Evolutionary conservation across 176 grass and related monocot genomes (phyloP).

Genomic region (Aegilops speltoides): DNA sequence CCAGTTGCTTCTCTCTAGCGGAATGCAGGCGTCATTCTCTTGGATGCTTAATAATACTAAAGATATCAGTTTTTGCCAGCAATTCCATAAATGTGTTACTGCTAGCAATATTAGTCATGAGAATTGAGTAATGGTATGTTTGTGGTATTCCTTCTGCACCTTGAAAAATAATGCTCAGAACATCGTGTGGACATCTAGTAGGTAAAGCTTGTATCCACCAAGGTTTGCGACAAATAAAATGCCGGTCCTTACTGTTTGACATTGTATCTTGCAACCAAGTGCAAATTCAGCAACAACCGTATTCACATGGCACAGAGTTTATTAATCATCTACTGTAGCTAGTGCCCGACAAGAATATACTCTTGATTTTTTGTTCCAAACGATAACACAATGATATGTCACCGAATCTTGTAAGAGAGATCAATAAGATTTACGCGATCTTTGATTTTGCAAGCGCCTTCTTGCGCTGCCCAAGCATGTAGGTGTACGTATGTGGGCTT

Average conservation of each 20-base stretch:
- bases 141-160: background rate
- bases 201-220: background rate
- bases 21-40: background rate
- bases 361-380: background rate
- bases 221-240: background rate
- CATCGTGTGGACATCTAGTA: background rate
- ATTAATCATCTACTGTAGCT: background rate
- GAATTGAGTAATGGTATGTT: background rate
- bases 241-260: background rate
- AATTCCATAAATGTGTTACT: too few species aligned
- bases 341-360: background rate
- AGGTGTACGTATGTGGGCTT: constrained; percentile 16
- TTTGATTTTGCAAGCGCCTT: background rate
- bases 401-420: background rate
- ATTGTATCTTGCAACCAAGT: background rate
- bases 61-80: too few species aligned
- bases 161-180: background rate
- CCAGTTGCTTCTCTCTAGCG: background rate
- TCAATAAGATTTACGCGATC: background rate
- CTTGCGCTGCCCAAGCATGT: constrained; percentile 30
- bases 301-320: background rate
- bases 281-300: background rate
- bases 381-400: background rate
- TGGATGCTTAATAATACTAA: too few species aligned
- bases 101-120: too few species aligned